Evolutionary conservation across 768 basidiomycete genomes (phyloP).

Genomic region (Thelephora ganbajun): DNA sequence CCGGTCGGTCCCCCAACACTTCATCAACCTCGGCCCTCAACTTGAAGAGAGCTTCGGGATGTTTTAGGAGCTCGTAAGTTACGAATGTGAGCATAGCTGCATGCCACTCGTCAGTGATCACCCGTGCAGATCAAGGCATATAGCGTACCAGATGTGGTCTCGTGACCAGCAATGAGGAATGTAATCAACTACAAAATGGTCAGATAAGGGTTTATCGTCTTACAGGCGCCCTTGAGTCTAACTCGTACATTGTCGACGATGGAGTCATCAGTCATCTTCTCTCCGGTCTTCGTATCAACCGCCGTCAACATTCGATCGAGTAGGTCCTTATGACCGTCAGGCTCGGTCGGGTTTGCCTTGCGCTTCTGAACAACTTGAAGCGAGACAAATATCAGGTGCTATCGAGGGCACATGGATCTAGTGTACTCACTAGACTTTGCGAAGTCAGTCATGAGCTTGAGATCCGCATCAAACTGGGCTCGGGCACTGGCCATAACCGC

Average conservation of each 20-base stretch:
- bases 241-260: slow-evolving; percentile 27
- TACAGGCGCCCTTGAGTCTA: background rate
- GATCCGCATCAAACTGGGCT: slow-evolving; percentile 27
- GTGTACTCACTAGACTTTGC: slow-evolving; percentile 22
- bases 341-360: slow-evolving; percentile 21
- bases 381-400: background rate
- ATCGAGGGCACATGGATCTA: background rate
- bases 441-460: slow-evolving; percentile 26
- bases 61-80: slow-evolving; percentile 29
- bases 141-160: slow-evolving; percentile 21
- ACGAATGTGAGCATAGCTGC: slow-evolving; percentile 25
- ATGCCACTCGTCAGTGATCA: background rate
- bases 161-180: slow-evolving; percentile 35
- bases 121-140: background rate
- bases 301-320: slow-evolving; percentile 31
- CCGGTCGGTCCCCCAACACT: slow-evolving; percentile 25
- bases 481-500: slow-evolving; percentile 21
- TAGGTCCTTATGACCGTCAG: slow-evolving; percentile 23
- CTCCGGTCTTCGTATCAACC: slow-evolving; percentile 30
- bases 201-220: background rate
- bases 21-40: slow-evolving; percentile 34
- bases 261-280: slow-evolving; percentile 24
- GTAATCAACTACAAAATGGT: slow-evolving; percentile 25
- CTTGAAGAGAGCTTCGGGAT: slow-evolving; percentile 28
- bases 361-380: slow-evolving; percentile 24